Evolutionary conservation across 805 yeast genomes (phyloP), one percentile per base, ranked within the genome.

Genomic region (Saccharomycopsis fibuligera): DNA sequence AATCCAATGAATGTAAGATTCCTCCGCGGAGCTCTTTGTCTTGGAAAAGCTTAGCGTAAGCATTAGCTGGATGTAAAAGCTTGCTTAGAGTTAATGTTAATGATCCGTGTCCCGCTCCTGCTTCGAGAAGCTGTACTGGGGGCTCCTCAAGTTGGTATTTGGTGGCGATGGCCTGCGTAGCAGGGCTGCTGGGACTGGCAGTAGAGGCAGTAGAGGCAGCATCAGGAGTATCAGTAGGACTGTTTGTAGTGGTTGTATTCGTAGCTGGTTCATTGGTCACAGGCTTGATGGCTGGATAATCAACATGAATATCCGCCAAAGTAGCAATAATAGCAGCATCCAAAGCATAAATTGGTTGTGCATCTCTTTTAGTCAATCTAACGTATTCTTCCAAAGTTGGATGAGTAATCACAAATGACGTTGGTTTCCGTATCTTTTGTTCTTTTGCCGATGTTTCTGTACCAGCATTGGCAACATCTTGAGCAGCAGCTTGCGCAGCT

Each of bases 31-130:
- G 45, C 6, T 44, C 42, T 35, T 44, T 37, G 35, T 55, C 55
- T 29, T 60, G 60, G 44, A 54, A 56, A 2, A 55, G 55, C 14
- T 55, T 53, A 9, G 63, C 62, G 46, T 54, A 66, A 16, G 68
- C 67, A 54, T 75, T 75, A 1, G 73, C 74, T 22, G 73, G 62
- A 54, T 75, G 79, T 1, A 75, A 56, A 14, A 60, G 62, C 23
- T 62, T 66, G 22, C 70, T 64, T 14, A 75, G 69, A 6, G 74
- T 72, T 38, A 75, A 45, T 3, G 75, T 63, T 42, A 75, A 56
- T 2, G 79, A 73, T 0, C 80, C 80, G 59, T 74, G 79, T 1
- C 80, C 80, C 2, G 79, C 75, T 3, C 80, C 80, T 1, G 78
- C 78, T 54, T 75, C 80, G 17, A 75, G 58, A 48, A 67, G 68